Percentiles rank a stretch among this genome's conserved stretches.
Evolutionary conservation across 768 basidiomycete species (phyloP).

Genomic region (Hypholoma sublateritium): DNA sequence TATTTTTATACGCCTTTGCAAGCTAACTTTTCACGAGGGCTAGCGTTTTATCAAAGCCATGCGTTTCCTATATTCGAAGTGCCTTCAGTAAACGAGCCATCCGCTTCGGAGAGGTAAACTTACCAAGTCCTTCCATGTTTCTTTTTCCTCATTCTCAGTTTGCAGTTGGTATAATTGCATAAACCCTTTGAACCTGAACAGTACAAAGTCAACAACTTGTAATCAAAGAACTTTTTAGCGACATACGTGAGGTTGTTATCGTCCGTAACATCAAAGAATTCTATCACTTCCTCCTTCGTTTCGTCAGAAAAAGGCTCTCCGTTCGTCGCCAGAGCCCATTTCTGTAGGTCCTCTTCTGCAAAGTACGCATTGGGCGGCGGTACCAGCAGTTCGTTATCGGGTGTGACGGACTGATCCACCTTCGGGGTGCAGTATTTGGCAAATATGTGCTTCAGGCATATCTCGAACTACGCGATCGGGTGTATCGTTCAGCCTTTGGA

Average conservation of each 20-base stretch:
- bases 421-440: constrained; percentile 70
- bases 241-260: constrained; percentile 74
- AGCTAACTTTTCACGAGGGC: constrained; percentile 39
- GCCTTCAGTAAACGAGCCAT: neutral
- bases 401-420: constrained; percentile 10
- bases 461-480: constrained; percentile 50
- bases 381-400: constrained; percentile 30
- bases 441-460: constrained; percentile 74
- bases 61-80: constrained; percentile 52
- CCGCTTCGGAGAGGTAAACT: constrained; percentile 19
- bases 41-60: constrained; percentile 73
- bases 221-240: constrained; percentile 27
- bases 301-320: constrained; percentile 77
- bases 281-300: constrained; percentile 74
- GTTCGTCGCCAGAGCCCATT: constrained; percentile 80
- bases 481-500: neutral
- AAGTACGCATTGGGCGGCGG: constrained; percentile 61
- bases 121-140: constrained; percentile 83
- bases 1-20: constrained; percentile 3
- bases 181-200: constrained; percentile 80
- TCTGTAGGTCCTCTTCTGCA: constrained; percentile 60
- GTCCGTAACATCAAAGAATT: constrained; percentile 74
- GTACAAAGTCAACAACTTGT: neutral
- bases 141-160: constrained; percentile 80
- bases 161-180: constrained; percentile 84